Conservation (phyloP, 2,329 filamentous ascomycete genomes). For the Pyrenochaeta sp. region DNA sequence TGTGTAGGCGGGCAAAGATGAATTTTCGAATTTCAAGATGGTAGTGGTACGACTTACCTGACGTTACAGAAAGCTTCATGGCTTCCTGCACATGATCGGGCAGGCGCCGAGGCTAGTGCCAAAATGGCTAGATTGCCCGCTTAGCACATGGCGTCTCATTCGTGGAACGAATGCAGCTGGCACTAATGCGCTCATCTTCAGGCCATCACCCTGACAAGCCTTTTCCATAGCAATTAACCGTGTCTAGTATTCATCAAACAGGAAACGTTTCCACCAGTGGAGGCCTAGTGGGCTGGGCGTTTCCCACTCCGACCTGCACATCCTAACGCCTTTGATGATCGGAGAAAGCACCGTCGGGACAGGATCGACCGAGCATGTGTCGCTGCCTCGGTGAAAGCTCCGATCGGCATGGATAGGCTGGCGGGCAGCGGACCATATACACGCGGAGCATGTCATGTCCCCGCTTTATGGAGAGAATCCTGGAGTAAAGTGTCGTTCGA, state of each 20-base stretch:
- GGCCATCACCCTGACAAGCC: slow-evolving; percentile 1
- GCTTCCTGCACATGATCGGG: slow-evolving; percentile 10
- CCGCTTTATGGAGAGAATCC: slow-evolving; percentile 26
- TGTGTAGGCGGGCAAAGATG: neutral
- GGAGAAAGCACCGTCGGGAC: slow-evolving; percentile 9
- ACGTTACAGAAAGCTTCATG: slow-evolving; percentile 19
- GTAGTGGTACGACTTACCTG: slow-evolving; percentile 11
- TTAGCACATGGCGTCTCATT: slow-evolving; percentile 5
- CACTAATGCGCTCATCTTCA: neutral
- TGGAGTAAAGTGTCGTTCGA: slow-evolving; percentile 20
- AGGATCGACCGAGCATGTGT: slow-evolving; percentile 18
- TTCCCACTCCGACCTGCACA: neutral
- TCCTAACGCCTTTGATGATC: slow-evolving; percentile 3
- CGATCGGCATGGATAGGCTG: slow-evolving; percentile 12
- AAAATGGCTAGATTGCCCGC: neutral
- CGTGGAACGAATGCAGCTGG: slow-evolving; percentile 8
- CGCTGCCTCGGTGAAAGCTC: slow-evolving; percentile 16
- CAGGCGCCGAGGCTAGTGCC: slow-evolving; percentile 13
- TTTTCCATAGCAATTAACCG: slow-evolving; percentile 7
- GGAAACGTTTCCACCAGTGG: slow-evolving; percentile 14
- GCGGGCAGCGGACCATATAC: slow-evolving; percentile 19
- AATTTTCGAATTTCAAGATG: neutral
- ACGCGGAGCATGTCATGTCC: slow-evolving; percentile 20
- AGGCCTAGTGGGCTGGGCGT: neutral
- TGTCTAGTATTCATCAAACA: neutral